Conservation (phyloP, 2,329 filamentous ascomycete genomes). For the Xylariaceae sp. region DNA sequence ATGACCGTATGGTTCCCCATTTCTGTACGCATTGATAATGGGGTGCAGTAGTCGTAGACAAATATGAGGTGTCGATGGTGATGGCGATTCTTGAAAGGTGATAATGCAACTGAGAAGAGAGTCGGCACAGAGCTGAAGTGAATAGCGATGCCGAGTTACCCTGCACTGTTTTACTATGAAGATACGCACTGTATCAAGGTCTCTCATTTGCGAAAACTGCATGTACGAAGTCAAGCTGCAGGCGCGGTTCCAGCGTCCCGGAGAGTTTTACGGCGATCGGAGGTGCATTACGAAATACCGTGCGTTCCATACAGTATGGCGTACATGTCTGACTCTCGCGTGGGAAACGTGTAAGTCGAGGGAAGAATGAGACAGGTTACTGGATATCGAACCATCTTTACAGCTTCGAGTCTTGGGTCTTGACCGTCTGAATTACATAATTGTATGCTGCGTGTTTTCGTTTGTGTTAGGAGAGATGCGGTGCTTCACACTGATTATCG, state of each 20-base stretch:
- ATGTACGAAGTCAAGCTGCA: conserved; percentile 2
- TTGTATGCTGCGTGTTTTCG: too few species aligned
- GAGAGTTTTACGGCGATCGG: neutral
- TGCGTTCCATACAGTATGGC: neutral
- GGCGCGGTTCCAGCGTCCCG: conserved; percentile 10
- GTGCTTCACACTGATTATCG: too few species aligned
- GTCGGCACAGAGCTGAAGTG: neutral
- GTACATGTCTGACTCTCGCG: neutral
- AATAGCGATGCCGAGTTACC: neutral
- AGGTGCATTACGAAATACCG: neutral
- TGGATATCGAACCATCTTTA: neutral
- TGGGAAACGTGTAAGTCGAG: neutral
- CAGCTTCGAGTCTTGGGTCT: too few species aligned
- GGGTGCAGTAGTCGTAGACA: neutral
- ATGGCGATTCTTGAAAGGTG: neutral
- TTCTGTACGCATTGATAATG: neutral
- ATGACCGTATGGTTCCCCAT: neutral
- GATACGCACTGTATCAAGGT: neutral
- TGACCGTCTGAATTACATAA: too few species aligned
- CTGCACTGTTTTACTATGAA: neutral
- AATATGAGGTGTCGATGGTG: neutral
- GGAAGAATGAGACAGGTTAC: neutral
- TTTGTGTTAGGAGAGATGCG: too few species aligned
- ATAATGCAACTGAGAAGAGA: neutral
- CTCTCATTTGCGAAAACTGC: conserved; percentile 8